Base-by-base conservation (phyloP, 257 asterid genomes). In the Coffea eugenioides region DNA sequence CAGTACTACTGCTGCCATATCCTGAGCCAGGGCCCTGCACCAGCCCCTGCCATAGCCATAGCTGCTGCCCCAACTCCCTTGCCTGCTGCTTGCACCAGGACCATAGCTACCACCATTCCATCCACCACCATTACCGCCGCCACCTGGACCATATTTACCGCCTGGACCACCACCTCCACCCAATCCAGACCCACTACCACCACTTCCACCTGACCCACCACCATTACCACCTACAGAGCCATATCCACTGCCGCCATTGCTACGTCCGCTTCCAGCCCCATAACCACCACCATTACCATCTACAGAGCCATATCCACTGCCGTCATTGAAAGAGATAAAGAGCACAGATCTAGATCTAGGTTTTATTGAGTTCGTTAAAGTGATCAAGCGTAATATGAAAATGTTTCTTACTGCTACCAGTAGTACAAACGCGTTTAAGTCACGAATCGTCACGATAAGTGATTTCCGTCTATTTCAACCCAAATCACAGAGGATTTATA, bases 281-380 rank as follows among this genome's bases (percentile, higher is more conserved):
- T 31, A 61, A 21, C 89, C 85, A 25, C 81, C 79, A 1, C 88
- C 88, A 16, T 66, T 62, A 3, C 79, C 77, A 41, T 83, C 81
- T 3, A 84, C 84, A 0, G 64, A 70, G 5, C 86, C 86, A 61
- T 76, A 73, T 34, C 85, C 89, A 31, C 74, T 70, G 16, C 81
- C 81, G 65, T 69, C 77, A 12, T n/a, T 68, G 1, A 31, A 31
- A 31, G 1, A 31, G 34, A 31, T 31, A 31, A 31, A 31, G 34
- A 31, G 34, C 34, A 31, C 34, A 31, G 34, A 31, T 31, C 34
- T 31, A 31, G 34, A 31, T 31, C 34, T 31, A 31, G 34, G 34
- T 31, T 31, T 1, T 31, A 31, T 31, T 1, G 34, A 31, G 34
- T 31, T 1, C 34, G 34, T 31, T 31, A 31, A 31, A 31, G 34